Conservation (phyloP, 148 eudicot species). For the Diospyros lotus region DNA sequence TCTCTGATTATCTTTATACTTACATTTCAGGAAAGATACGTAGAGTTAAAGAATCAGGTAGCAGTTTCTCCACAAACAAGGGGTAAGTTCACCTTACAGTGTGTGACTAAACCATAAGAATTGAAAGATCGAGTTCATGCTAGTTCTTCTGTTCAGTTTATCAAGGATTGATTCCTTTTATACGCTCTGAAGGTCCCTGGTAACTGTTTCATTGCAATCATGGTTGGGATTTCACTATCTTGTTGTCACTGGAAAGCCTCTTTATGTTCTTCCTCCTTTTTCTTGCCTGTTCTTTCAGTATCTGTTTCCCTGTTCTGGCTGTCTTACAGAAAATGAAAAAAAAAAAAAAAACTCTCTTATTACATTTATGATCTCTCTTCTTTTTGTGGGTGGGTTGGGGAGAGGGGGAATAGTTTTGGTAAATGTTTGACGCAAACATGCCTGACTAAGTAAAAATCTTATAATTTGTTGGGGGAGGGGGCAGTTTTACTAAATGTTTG, state of each 20-base stretch:
- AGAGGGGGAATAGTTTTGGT: too few species aligned
- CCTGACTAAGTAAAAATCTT: too few species aligned
- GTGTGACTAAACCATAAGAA: not conserved
- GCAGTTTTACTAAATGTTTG: not conserved
- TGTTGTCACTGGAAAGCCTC: not conserved
- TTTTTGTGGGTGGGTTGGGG: too few species aligned
- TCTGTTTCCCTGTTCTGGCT: not conserved
- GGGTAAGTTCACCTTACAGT: not conserved
- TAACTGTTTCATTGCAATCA: not conserved
- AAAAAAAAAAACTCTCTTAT: not conserved
- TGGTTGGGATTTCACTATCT: not conserved
- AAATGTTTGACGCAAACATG: too few species aligned
- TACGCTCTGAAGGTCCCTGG: not conserved
- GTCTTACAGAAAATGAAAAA: too few species aligned
- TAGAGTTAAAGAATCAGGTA: not conserved
- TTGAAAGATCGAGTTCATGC: not conserved
- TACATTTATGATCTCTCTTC: not conserved
- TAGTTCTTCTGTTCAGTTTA: not conserved
- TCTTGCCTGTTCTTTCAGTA: not conserved
- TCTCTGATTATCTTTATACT: not conserved
- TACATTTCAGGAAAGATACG: not conserved
- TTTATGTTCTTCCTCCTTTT: not conserved
- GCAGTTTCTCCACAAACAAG: not conserved
- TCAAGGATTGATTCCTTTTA: constrained; percentile 2
- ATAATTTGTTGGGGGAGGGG: not conserved